Conservation (phyloP, 495 filamentous ascomycete species). For the Penicillium angulare region DNA sequence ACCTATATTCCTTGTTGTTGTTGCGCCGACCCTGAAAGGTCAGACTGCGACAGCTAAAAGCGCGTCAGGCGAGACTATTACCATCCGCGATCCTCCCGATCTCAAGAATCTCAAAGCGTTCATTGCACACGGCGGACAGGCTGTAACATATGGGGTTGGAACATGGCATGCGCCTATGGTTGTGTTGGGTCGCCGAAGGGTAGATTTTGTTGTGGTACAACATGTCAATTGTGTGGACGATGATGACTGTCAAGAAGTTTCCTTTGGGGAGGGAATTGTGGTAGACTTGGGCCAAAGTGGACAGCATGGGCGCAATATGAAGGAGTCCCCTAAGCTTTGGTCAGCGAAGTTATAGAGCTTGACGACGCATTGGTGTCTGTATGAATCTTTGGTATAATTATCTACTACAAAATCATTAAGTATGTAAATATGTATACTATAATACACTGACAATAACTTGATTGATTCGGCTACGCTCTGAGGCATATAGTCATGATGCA, state of each 20-base stretch:
- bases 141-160: constrained; percentile 85
- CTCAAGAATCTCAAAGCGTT: constrained; percentile 70
- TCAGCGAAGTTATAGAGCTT: constrained; percentile 22
- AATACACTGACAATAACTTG: neutral
- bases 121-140: constrained; percentile 73
- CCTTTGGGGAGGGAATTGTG: constrained; percentile 43
- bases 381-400: too few relatives aligned
- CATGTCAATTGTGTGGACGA: constrained; percentile 77
- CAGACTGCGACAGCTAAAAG: constrained; percentile 34
- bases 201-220: constrained; percentile 87
- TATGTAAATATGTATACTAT: too few relatives aligned
- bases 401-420: too few relatives aligned
- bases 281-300: constrained; percentile 31
- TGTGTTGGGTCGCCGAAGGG: constrained; percentile 64
- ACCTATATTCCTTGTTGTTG: constrained; percentile 75
- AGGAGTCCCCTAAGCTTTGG: constrained; percentile 30
- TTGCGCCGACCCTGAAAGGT: constrained; percentile 66
- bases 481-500: too few relatives aligned
- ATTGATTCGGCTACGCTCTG: too few relatives aligned
- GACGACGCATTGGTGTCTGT: too few relatives aligned
- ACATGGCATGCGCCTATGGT: constrained; percentile 99
- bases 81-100: constrained; percentile 67
- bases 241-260: constrained; percentile 90
- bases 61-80: constrained; percentile 28
- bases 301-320: constrained; percentile 31